Evolutionary conservation across 139 green algal genomes (phyloP), one percentile per base, ranked within the genome.

Genomic region (Astrephomene gubernaculifera): DNA sequence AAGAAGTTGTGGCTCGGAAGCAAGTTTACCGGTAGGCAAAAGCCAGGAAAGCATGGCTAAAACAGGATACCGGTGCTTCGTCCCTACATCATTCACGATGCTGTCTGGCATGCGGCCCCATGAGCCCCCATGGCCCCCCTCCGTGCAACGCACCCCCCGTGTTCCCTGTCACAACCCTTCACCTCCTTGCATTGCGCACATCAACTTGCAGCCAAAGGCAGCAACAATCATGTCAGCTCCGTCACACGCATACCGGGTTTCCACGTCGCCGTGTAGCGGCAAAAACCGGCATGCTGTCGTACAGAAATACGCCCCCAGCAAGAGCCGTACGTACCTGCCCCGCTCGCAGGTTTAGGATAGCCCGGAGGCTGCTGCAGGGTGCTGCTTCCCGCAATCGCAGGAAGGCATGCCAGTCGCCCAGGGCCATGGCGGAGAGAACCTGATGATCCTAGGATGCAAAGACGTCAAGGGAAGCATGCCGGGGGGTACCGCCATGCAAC

Each of bases 381-480:
- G 71, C 71, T 14, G 38, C 45, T 2, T 45, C 44, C 25, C 33
- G 54, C 19, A 80, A 49, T 49, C n/a, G 10, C 31, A 80, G 71
- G 27, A 65, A 65, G 21, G 71, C 45, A 31, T 49, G n/a, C 71
- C 71, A 80, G 49, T 80, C 71, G 44, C 71, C 45, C 31, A 21
- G 17, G 17, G 71, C 43, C 71, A 80, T n/a, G 7, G 71, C 54
- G 45, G 71, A 65, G 31, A 80, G 71, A 31, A 67, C 71, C 71
- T 80, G 71, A 12, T n/a, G n/a, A n/a, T n/a, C 7, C 31, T 27
- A 19, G 35, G 65, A 33, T 10, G 36, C 3, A 53, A 29, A 49
- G 31, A 43, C n/a, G 63, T n/a, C n/a, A n/a, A n/a, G n/a, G n/a
- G n/a, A n/a, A n/a, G n/a, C n/a, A n/a, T n/a, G n/a, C n/a, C 49